These are phyloP conservation scores for Saccharomyces hybrid DNA, from an alignment of 1,139 yeast species.

Conservation along the genomic window DNA sequence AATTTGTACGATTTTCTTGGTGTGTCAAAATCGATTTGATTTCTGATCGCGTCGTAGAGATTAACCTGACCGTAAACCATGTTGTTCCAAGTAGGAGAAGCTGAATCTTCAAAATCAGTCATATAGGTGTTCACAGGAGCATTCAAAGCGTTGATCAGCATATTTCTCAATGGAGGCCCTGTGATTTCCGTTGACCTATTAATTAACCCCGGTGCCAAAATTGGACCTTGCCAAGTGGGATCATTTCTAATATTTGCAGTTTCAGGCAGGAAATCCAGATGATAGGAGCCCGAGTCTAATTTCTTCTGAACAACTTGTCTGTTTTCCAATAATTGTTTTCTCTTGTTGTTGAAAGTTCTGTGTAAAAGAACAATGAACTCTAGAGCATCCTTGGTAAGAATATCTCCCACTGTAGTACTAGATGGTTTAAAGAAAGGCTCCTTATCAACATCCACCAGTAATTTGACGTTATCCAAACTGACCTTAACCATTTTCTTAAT, in stretches of 20 bases:
- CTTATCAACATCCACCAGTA: slow-evolving; percentile 56
- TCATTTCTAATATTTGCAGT: slow-evolving; percentile 61
- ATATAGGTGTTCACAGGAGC: slow-evolving; percentile 85
- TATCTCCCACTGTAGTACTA: slow-evolving; percentile 40
- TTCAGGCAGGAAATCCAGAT: slow-evolving; percentile 55
- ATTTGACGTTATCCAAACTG: slow-evolving; percentile 52
- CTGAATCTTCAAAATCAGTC: slow-evolving; percentile 94
- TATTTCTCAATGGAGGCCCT: slow-evolving; percentile 84
- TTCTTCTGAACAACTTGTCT: slow-evolving; percentile 53
- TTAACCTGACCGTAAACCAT: slow-evolving; percentile 87
- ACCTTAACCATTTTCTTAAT: slow-evolving; percentile 21
- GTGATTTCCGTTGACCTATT: slow-evolving; percentile 80
- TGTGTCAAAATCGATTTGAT: slow-evolving; percentile 49
- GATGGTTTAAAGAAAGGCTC: slow-evolving; percentile 54
- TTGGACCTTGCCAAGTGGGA: slow-evolving; percentile 67
- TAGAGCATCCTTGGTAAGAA: slow-evolving; percentile 51
- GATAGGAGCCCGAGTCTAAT: slow-evolving; percentile 53
- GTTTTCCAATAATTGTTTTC: slow-evolving; percentile 51
- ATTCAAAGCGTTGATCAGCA: slow-evolving; percentile 90
- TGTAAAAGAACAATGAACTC: slow-evolving; percentile 66
- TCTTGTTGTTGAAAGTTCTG: slow-evolving; percentile 56
- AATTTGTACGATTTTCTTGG: slow-evolving; percentile 47
- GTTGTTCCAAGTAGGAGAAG: slow-evolving; percentile 92
- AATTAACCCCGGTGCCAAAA: slow-evolving; percentile 56
- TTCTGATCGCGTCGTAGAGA: slow-evolving; percentile 78